Evolutionary conservation across 805 yeast species (phyloP).

Genomic region (Myxozyma udenii): DNA sequence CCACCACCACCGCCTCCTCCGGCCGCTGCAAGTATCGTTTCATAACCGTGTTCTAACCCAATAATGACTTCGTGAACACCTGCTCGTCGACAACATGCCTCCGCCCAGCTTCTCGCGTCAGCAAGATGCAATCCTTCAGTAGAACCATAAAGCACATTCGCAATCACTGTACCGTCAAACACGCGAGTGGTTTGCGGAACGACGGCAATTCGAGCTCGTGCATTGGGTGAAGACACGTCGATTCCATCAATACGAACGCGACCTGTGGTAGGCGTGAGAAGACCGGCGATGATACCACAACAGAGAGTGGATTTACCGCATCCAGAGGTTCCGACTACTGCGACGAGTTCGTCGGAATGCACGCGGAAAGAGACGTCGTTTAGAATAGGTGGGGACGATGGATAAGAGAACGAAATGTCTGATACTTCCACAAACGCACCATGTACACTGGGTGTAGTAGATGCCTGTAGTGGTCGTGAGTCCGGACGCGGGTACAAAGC

Average conservation of each 20-base stretch:
- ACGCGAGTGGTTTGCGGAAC: slow-evolving; percentile 74
- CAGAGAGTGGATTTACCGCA: slow-evolving; percentile 81
- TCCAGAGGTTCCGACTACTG: slow-evolving; percentile 83
- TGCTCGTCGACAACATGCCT: slow-evolving; percentile 45
- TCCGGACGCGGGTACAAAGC: neutral
- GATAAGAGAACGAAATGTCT: slow-evolving; percentile 43
- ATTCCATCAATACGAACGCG: slow-evolving; percentile 46
- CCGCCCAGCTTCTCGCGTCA: slow-evolving; percentile 33
- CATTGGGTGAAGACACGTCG: slow-evolving; percentile 44
- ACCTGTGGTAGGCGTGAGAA: slow-evolving; percentile 49
- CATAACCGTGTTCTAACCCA: slow-evolving; percentile 55
- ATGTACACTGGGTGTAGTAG: neutral
- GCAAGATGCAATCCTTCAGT: neutral
- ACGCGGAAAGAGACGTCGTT: slow-evolving; percentile 47
- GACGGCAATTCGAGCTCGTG: slow-evolving; percentile 54
- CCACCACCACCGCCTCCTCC: slow-evolving; percentile 43
- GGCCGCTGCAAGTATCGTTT: slow-evolving; percentile 58
- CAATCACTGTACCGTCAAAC: slow-evolving; percentile 68
- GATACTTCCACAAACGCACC: neutral
- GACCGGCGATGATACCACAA: slow-evolving; percentile 35
- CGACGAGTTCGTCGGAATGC: slow-evolving; percentile 51
- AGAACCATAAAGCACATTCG: slow-evolving; percentile 65
- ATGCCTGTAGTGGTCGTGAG: neutral
- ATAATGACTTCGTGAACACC: slow-evolving; percentile 55
- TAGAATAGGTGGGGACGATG: slow-evolving; percentile 18